Conservation (phyloP, 2,329 filamentous ascomycete genomes). For the Colletotrichum plurivorum region DNA sequence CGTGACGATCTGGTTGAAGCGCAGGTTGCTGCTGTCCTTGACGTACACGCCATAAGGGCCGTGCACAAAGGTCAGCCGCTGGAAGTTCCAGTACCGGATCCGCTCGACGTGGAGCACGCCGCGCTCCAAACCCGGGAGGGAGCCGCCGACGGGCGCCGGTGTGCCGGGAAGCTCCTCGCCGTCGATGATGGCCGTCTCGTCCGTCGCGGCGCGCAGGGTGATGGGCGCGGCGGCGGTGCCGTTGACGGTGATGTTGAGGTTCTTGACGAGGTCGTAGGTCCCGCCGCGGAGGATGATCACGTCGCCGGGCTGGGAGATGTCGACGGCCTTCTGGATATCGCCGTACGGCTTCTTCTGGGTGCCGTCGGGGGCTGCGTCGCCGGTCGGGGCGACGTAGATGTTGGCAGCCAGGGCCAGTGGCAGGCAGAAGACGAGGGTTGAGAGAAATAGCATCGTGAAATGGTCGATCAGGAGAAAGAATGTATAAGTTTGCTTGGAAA, state of each 20-base stretch:
- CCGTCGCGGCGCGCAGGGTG: conserved; percentile 57
- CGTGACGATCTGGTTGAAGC: conserved; percentile 51
- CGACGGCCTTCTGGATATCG: conserved; percentile 62
- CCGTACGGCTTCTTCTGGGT: conserved; percentile 55
- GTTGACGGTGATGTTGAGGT: conserved; percentile 62
- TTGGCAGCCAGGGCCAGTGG: conserved; percentile 47
- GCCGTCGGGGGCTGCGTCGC: conserved; percentile 54
- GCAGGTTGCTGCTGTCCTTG: conserved; percentile 52
- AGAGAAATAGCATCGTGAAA: conserved; percentile 18
- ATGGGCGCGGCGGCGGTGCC: conserved; percentile 57
- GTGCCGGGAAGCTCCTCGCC: conserved; percentile 57
- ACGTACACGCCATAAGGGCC: conserved; percentile 54
- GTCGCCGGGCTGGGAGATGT: conserved; percentile 60
- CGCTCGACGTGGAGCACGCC: conserved; percentile 62
- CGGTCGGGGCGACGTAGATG: conserved; percentile 61
- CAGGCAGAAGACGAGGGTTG: conserved; percentile 25
- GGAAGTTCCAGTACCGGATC: conserved; percentile 52
- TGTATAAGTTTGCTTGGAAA: conserved; percentile 18
- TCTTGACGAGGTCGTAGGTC: conserved; percentile 58
- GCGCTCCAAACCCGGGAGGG: conserved; percentile 56
- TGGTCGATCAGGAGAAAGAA: conserved; percentile 14
- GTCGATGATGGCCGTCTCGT: conserved; percentile 61
- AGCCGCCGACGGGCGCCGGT: conserved; percentile 56
- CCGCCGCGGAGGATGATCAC: conserved; percentile 52
- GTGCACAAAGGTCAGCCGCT: conserved; percentile 52